phyloP scores from a whole-genome alignment of 2,329 filamentous ascomycete genomes.

The Fusarium ramigenum region DNA sequence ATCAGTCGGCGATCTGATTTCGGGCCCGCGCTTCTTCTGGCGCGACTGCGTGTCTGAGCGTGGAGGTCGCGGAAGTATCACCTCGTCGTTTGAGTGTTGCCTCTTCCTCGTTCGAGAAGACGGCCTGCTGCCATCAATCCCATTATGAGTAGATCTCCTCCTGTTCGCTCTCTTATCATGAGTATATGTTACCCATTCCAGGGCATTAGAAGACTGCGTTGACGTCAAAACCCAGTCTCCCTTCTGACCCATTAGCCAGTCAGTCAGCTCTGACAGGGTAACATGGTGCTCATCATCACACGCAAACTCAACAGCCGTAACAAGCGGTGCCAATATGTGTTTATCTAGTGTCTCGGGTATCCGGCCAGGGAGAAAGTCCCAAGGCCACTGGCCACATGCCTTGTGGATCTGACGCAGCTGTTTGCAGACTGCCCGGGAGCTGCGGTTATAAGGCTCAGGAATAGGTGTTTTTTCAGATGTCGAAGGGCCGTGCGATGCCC shows the following conservation, averaged over 20 bases:
- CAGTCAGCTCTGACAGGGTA: background rate
- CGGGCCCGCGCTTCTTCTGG: background rate
- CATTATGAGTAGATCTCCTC: background rate
- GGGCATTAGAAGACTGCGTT: background rate
- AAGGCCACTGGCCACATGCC: background rate
- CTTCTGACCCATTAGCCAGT: background rate
- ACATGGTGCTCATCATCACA: background rate
- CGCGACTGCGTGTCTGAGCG: background rate
- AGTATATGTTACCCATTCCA: background rate
- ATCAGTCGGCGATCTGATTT: background rate
- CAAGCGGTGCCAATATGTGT: background rate
- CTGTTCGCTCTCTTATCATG: background rate
- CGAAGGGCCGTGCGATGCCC: background rate
- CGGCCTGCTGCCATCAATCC: background rate
- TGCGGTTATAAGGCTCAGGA: background rate
- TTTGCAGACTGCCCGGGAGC: background rate
- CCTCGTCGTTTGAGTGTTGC: background rate
- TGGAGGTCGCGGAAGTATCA: background rate
- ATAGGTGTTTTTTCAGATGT: background rate
- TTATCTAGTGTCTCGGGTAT: background rate
- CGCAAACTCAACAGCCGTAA: background rate
- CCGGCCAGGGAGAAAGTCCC: background rate
- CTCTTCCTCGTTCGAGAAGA: background rate
- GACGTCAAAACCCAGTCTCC: background rate
- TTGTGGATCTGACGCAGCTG: background rate